phyloP scores from a whole-genome alignment of 2,329 filamentous ascomycete species.

The Fusarium fracticaudum region DNA sequence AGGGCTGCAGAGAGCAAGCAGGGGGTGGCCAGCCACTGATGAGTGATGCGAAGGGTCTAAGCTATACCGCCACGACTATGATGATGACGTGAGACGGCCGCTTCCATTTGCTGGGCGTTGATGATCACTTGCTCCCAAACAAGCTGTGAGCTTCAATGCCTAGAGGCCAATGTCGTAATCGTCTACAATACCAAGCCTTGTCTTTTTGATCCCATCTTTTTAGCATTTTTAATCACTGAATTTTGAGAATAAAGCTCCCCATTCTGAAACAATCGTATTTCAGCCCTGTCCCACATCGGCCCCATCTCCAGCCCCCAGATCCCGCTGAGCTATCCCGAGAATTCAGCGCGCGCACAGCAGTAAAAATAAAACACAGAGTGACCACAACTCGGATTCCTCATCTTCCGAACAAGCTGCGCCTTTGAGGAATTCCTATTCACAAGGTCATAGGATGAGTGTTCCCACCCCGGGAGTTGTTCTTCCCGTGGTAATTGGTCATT shows the following conservation, averaged over 20 bases:
- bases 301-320: background rate
- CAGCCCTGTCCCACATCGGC: slow-evolving; percentile 16
- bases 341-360: background rate
- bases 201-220: background rate
- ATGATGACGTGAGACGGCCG: slow-evolving; percentile 41
- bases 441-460: background rate
- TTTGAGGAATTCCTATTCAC: background rate
- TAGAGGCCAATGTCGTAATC: background rate
- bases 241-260: background rate
- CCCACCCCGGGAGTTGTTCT: background rate
- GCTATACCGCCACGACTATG: slow-evolving; percentile 25
- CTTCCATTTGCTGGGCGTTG: slow-evolving; percentile 17
- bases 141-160: background rate
- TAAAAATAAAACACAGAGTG: background rate
- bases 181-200: background rate
- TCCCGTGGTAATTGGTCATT: background rate
- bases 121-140: slow-evolving; percentile 5
- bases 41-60: slow-evolving; percentile 1
- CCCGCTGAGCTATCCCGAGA: background rate
- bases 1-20: background rate
- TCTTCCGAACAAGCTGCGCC: slow-evolving; percentile 20
- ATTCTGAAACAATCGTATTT: slow-evolving; percentile 6
- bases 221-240: background rate
- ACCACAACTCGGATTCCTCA: slow-evolving; percentile 4
- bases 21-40: slow-evolving; percentile 9